These are phyloP conservation scores for Lepiota venenata DNA, from an alignment of 768 basidiomycete species.

Conservation along the genomic window DNA sequence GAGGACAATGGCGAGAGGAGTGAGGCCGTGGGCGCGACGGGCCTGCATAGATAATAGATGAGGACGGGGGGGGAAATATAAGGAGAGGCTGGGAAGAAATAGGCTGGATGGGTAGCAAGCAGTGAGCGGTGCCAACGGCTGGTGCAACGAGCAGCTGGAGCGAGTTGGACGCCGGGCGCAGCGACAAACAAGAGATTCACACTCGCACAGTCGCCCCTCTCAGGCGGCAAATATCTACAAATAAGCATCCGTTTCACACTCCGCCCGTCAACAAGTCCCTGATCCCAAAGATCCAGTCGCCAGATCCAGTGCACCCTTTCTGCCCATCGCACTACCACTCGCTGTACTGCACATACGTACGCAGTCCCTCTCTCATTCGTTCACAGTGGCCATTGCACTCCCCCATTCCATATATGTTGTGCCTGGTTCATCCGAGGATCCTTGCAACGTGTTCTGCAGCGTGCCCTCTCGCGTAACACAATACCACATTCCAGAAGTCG, in stretches of 20 bases:
- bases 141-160: slow-evolving; percentile 12
- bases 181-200: slow-evolving; percentile 2
- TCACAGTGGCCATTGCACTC: background rate
- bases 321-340: background rate
- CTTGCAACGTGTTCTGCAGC: slow-evolving; percentile 41
- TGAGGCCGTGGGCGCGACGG: slow-evolving; percentile 46
- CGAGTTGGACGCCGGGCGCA: slow-evolving; percentile 9
- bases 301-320: background rate
- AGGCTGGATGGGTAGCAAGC: slow-evolving; percentile 13
- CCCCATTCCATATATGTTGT: background rate
- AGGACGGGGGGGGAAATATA: slow-evolving; percentile 23
- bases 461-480: slow-evolving; percentile 20
- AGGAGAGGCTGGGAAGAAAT: slow-evolving; percentile 24
- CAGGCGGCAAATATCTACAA: slow-evolving; percentile 5
- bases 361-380: background rate
- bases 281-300: background rate
- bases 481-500: background rate
- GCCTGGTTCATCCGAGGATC: background rate
- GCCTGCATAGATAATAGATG: slow-evolving; percentile 39
- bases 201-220: background rate
- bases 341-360: background rate
- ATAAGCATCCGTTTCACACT: slow-evolving; percentile 13
- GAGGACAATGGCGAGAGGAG: slow-evolving; percentile 58
- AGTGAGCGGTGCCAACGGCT: slow-evolving; percentile 1
- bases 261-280: background rate